Conservation (phyloP, 1,284 basidiomycete genomes). For the Rhizopogon hawkerae region DNA sequence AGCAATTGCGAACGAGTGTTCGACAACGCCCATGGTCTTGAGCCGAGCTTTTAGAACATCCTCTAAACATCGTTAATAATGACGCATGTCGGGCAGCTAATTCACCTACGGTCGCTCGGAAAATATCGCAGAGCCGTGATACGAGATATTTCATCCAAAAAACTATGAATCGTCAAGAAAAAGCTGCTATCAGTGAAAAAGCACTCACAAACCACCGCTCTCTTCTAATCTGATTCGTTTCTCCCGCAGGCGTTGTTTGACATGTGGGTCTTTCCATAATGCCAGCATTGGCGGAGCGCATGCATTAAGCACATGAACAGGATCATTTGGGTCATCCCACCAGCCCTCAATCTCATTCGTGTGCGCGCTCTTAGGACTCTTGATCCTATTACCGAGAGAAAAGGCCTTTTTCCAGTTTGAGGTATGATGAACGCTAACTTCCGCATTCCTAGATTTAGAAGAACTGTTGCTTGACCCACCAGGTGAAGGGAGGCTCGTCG, state of each 20-base stretch:
- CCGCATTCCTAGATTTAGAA: constrained; percentile 33
- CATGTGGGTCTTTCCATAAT: constrained; percentile 62
- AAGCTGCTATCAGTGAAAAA: constrained; percentile 7
- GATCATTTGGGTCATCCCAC: constrained; percentile 79
- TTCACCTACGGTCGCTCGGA: constrained; percentile 62
- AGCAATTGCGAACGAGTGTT: constrained; percentile 63
- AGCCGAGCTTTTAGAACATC: constrained; percentile 64
- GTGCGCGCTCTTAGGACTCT: constrained; percentile 57
- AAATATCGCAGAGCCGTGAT: constrained; percentile 74
- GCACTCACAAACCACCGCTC: constrained; percentile 70
- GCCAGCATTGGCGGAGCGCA: constrained; percentile 57
- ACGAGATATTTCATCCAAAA: constrained; percentile 67
- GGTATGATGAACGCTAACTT: constrained; percentile 55
- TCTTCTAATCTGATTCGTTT: constrained; percentile 64
- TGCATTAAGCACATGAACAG: constrained; percentile 58
- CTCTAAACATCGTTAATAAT: constrained; percentile 32
- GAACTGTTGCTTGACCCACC: constrained; percentile 25
- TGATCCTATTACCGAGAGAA: constrained; percentile 46
- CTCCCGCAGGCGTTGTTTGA: constrained; percentile 52
- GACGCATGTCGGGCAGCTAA: not conserved
- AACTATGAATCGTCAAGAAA: constrained; percentile 36
- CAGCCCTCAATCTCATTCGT: constrained; percentile 65
- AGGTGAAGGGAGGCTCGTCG: constrained; percentile 24
- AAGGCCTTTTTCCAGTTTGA: constrained; percentile 70
- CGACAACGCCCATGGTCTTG: constrained; percentile 70